Conservation (phyloP, 495 filamentous ascomycete genomes). For the Aspergillus ostianus region DNA sequence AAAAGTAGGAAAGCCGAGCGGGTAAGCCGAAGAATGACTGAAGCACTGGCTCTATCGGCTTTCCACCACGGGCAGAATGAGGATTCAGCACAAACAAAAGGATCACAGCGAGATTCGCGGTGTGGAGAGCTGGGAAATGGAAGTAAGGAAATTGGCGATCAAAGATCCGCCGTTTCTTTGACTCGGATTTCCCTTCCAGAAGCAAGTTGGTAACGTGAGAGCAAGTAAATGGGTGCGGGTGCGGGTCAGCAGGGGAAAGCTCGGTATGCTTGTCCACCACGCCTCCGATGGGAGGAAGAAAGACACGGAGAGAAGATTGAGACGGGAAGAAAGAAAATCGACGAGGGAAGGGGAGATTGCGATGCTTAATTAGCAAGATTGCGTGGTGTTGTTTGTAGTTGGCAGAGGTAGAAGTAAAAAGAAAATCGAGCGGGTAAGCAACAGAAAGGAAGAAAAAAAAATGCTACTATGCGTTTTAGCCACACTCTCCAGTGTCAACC, state of each 20-base stretch:
- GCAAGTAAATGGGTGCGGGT: not conserved
- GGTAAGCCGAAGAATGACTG: slow-evolving; percentile 20
- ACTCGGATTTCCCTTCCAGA: not conserved
- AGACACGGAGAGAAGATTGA: not conserved
- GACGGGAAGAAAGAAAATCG: no score
- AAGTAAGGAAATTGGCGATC: not conserved
- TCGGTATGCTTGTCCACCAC: not conserved
- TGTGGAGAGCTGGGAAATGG: not conserved
- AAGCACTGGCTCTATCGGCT: not conserved
- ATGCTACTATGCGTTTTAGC: not conserved
- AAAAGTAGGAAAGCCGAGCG: slow-evolving; percentile 21
- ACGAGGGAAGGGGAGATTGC: not conserved
- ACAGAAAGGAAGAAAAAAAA: not conserved
- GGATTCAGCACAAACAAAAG: not conserved
- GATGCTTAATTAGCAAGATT: slow-evolving; percentile 1
- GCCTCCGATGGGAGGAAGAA: not conserved
- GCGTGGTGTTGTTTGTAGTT: not conserved
- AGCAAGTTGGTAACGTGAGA: not conserved
- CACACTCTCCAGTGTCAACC: not conserved
- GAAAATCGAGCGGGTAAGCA: slow-evolving; percentile 4
- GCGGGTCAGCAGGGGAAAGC: not conserved
- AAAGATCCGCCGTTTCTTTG: not conserved
- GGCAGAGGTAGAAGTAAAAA: not conserved
- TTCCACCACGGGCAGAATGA: not conserved
- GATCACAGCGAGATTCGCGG: not conserved